Conservation (phyloP, 1,139 yeast species). For the Yamadazyma jaroonii region DNA sequence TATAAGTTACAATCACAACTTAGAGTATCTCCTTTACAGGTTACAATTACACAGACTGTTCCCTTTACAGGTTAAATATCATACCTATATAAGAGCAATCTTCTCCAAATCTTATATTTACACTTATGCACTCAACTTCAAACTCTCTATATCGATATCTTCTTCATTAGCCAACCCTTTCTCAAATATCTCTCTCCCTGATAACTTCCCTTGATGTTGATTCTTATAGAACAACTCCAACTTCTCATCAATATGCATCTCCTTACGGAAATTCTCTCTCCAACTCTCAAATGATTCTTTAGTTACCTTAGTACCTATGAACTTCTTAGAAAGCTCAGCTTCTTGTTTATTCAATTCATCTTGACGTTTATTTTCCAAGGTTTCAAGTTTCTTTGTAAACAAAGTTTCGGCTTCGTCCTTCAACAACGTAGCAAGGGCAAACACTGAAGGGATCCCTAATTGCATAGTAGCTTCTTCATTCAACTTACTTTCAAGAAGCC, state of each 20-base stretch:
- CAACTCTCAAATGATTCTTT: conserved; percentile 65
- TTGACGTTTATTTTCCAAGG: conserved; percentile 58
- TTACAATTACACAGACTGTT: no score
- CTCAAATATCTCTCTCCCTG: conserved; percentile 89
- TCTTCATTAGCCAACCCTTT: conserved; percentile 68
- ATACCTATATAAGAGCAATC: no score
- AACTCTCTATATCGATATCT: conserved; percentile 11
- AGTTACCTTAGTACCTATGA: conserved; percentile 80
- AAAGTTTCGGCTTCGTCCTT: conserved; percentile 77
- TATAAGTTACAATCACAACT: no score
- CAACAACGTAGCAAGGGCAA: conserved; percentile 69
- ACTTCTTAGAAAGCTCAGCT: conserved; percentile 70
- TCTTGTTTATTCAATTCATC: conserved; percentile 54
- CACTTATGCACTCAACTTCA: no score
- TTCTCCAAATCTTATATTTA: no score
- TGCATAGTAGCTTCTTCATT: conserved; percentile 70
- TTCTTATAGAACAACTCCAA: conserved; percentile 47
- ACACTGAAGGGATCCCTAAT: conserved; percentile 84
- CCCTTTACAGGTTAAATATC: no score
- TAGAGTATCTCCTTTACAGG: no score
- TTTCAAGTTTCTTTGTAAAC: conserved; percentile 56
- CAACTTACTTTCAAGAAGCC: conserved; percentile 36
- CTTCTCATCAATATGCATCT: conserved; percentile 51
- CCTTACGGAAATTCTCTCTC: conserved; percentile 64
- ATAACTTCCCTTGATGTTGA: conserved; percentile 73